Percentiles rank a stretch among this genome's conserved stretches.
Conservation (phyloP, 805 yeast species). For the Myxozyma neotropica region DNA sequence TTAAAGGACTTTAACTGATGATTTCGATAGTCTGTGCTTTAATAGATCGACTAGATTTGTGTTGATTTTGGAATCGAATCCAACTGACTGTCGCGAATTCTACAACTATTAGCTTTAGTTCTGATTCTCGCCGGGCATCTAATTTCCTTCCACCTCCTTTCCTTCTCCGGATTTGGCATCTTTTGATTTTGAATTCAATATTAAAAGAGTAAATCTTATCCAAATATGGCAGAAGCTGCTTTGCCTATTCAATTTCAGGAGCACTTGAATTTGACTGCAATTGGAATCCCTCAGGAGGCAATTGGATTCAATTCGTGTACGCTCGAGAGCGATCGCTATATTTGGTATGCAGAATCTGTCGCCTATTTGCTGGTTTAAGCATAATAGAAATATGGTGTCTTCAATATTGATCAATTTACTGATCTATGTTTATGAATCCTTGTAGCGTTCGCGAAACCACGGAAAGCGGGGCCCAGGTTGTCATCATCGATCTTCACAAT, state of each 20-base stretch:
- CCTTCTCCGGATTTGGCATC: not conserved
- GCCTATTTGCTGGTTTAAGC: too few species aligned
- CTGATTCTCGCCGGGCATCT: too few species aligned
- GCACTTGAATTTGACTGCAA: constrained; percentile 80
- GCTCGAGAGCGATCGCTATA: constrained; percentile 87
- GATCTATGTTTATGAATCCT: not conserved
- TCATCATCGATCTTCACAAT: constrained; percentile 81
- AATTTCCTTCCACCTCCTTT: not conserved
- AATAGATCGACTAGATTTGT: constrained; percentile 1
- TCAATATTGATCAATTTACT: too few species aligned
- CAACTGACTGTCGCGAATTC: not conserved
- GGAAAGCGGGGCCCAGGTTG: constrained; percentile 71
- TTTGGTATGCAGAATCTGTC: constrained; percentile 68
- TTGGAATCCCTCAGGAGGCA: constrained; percentile 83
- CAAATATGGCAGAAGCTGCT: constrained; percentile 40
- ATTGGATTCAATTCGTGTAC: constrained; percentile 94
- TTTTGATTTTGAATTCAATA: not conserved
- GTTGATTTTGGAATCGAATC: constrained; percentile 10
- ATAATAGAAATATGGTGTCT: too few species aligned
- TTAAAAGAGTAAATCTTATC: not conserved
- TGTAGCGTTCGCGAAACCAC: constrained; percentile 47
- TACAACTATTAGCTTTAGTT: not conserved
- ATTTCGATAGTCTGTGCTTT: not conserved
- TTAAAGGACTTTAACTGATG: not conserved
- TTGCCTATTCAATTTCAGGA: constrained; percentile 97